Evolutionary conservation across 768 basidiomycete species (phyloP).

Genomic region (Lentinula lateritia): DNA sequence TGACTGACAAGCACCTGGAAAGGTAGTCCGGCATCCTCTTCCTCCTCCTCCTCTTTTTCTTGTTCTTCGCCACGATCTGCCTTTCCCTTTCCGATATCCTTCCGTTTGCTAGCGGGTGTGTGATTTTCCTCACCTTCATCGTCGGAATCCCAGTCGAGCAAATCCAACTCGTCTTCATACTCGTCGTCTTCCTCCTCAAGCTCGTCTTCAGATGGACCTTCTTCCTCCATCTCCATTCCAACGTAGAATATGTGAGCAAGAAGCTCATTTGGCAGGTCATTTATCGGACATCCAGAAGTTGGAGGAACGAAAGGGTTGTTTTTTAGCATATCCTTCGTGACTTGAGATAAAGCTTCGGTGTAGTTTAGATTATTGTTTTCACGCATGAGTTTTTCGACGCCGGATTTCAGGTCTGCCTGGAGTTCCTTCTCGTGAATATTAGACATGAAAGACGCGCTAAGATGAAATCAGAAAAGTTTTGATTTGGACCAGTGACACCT

Average conservation of each 20-base stretch:
- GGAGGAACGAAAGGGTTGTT: slow-evolving; percentile 49
- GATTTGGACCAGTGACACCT: not conserved
- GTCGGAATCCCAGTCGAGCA: slow-evolving; percentile 24
- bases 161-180: slow-evolving; percentile 20
- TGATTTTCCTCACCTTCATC: slow-evolving; percentile 23
- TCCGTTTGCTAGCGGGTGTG: slow-evolving; percentile 14
- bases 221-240: slow-evolving; percentile 33
- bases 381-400: not conserved
- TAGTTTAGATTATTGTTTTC: slow-evolving; percentile 22
- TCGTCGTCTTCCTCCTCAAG: slow-evolving; percentile 30
- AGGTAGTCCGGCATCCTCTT: slow-evolving; percentile 16
- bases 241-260: slow-evolving; percentile 50
- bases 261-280: slow-evolving; percentile 50
- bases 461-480: not conserved
- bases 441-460: not conserved
- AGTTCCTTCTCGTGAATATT: not conserved
- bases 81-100: not conserved
- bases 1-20: slow-evolving; percentile 35
- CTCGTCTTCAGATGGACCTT: slow-evolving; percentile 18
- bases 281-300: slow-evolving; percentile 39
- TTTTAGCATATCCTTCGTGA: slow-evolving; percentile 28
- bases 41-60: slow-evolving; percentile 14
- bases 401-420: not conserved
- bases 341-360: slow-evolving; percentile 26
- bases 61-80: slow-evolving; percentile 18